Base-by-base conservation (phyloP, 2,329 filamentous ascomycete species). In the Stemphylium vesicarium region DNA sequence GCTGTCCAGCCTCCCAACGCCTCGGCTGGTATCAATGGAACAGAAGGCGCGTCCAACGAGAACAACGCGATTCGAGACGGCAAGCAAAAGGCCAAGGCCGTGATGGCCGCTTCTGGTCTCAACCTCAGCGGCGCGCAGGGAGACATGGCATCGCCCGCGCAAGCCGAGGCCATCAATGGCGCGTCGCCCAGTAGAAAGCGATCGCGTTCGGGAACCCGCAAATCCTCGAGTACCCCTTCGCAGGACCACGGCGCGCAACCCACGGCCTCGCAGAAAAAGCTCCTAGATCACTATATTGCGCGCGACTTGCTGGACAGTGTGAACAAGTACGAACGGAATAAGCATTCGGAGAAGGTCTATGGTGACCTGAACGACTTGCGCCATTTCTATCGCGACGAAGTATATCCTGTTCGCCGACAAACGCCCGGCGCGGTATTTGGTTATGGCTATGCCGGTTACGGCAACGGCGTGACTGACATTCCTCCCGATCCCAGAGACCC, bases 361-460 rank as follows among this genome's bases (percentile, higher is more conserved):
- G 82, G 79, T 63, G 81, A 87, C 12, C 42, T 73, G n/a, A 69
- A 64, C 38, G 57, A 66, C 40, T 50, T 70, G 47, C 60, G 63
- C 46, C 56, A 65, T 36, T 70, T 68, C 33, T 72, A 70, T 42
- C 59, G 63, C 53, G 66, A 71, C 42, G 57, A 65, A 56, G 57
- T 92, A 81, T 78, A 89, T 82, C 76, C 85, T 82, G 78, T 84
- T 45, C 80, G 83, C 39, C 79, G 82, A 41, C 69, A 79, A 56
- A 81, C 86, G 61, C 85, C 86, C 13, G 85, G 81, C 35, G 80
- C 82, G 10, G 75, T 88, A 26, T 88, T 86, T 70, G 86, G 86
- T 26, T 78, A 80, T 65, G 95, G 95, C 50, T 99, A 96, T 74
- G 87, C 85, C 71, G 94, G 93, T 39, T 96, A 89, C 71, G 94